Conservation (phyloP, 2,329 filamentous ascomycete species). For the Diaporthe sp. region DNA sequence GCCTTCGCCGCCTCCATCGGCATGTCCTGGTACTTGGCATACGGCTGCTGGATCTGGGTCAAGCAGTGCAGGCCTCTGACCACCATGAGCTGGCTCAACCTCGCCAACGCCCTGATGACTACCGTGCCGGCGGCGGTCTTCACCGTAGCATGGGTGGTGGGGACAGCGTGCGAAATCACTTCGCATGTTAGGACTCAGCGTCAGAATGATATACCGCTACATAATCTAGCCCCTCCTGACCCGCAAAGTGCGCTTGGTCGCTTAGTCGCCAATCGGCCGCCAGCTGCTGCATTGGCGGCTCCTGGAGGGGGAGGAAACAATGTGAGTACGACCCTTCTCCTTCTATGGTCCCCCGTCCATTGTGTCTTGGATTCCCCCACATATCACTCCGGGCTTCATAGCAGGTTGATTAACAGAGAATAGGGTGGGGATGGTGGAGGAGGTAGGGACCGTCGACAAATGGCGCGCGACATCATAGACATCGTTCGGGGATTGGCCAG, state of each 20-base stretch:
- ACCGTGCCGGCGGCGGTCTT: neutral
- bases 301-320: neutral
- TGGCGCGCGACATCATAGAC: neutral
- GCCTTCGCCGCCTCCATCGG: neutral
- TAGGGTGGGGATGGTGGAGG: neutral
- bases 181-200: neutral
- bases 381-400: neutral
- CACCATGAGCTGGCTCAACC: neutral
- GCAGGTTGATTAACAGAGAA: neutral
- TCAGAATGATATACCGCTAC: neutral
- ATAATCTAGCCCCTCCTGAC: neutral
- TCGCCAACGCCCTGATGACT: constrained; percentile 8
- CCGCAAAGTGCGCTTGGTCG: neutral
- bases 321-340: neutral
- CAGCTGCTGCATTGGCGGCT: neutral
- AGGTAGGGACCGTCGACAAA: neutral
- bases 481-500: neutral
- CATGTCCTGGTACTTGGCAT: neutral
- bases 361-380: neutral
- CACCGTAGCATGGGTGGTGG: neutral
- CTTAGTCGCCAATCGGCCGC: neutral
- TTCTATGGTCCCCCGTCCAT: neutral
- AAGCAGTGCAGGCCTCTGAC: neutral
- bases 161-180: neutral
- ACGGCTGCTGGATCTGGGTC: constrained; percentile 2